These are phyloP conservation scores for Rhinocladiella mackenziei DNA, from an alignment of 2,329 filamentous ascomycete species.

Conservation along the genomic window DNA sequence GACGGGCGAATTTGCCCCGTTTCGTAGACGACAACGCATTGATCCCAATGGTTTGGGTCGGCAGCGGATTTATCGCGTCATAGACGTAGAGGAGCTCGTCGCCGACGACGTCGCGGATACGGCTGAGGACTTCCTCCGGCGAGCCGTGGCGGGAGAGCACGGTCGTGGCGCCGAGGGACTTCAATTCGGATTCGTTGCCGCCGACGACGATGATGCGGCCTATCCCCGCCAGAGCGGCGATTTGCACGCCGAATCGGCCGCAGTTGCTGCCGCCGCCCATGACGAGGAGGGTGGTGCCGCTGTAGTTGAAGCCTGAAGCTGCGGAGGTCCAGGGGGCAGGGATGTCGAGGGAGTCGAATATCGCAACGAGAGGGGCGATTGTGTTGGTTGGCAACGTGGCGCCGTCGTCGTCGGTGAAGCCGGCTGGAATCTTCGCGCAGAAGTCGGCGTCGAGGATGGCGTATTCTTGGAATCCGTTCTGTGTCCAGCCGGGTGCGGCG, in stretches of 20 bases:
- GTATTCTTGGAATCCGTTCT: slow-evolving; percentile 40
- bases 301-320: slow-evolving; percentile 25
- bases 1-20: slow-evolving; percentile 35
- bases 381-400: slow-evolving; percentile 39
- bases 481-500: background rate
- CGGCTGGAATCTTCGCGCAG: slow-evolving; percentile 35
- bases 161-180: slow-evolving; percentile 39
- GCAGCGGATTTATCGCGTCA: slow-evolving; percentile 34
- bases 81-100: slow-evolving; percentile 41
- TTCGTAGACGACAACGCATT: slow-evolving; percentile 37
- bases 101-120: slow-evolving; percentile 38
- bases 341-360: slow-evolving; percentile 37
- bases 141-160: slow-evolving; percentile 40
- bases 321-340: slow-evolving; percentile 22
- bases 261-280: slow-evolving; percentile 31
- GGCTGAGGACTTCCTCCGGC: slow-evolving; percentile 31
- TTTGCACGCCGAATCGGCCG: slow-evolving; percentile 30
- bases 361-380: slow-evolving; percentile 34
- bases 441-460: slow-evolving; percentile 33
- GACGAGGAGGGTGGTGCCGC: slow-evolving; percentile 25
- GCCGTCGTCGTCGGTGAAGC: slow-evolving; percentile 36
- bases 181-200: slow-evolving; percentile 34
- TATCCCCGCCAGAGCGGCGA: slow-evolving; percentile 32
- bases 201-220: slow-evolving; percentile 40
- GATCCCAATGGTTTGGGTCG: slow-evolving; percentile 32